Evolutionary conservation across 78 protist genomes (phyloP).

Genomic region (Isochrysis galbana): DNA sequence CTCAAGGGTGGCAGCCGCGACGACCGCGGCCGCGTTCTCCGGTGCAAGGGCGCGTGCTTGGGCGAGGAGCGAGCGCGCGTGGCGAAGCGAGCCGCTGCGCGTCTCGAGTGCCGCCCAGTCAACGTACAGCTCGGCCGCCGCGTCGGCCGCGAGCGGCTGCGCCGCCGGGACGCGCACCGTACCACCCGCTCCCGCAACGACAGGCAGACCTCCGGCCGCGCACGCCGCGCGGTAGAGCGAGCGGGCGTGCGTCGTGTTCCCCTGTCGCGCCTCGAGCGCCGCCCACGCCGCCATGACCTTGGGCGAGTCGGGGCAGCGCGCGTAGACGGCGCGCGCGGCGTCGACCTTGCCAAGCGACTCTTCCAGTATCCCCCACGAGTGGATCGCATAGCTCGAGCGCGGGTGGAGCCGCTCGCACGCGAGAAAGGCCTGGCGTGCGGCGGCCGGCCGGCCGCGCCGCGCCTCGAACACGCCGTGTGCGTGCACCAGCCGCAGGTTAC

Average conservation of each 20-base stretch:
- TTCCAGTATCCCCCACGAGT: conserved; percentile 7
- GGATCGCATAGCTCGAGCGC: neutral
- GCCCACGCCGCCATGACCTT: neutral
- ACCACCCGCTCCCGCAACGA: neutral
- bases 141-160: neutral
- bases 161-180: neutral
- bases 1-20: no score
- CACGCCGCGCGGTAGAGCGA: neutral
- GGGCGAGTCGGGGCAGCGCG: neutral
- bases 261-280: conserved; percentile 10
- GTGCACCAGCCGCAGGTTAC: neutral
- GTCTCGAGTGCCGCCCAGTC: neutral
- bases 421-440: neutral
- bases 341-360: neutral
- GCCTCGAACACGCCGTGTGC: neutral
- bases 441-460: neutral
- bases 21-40: neutral
- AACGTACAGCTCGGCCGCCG: neutral
- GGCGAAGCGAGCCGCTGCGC: neutral
- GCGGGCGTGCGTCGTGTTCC: neutral
- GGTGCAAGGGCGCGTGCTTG: neutral
- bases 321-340: neutral
- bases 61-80: neutral
- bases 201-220: neutral
- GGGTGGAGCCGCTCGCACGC: neutral